Conservation (phyloP, 495 filamentous ascomycete genomes). For the Penicillium angulare region DNA sequence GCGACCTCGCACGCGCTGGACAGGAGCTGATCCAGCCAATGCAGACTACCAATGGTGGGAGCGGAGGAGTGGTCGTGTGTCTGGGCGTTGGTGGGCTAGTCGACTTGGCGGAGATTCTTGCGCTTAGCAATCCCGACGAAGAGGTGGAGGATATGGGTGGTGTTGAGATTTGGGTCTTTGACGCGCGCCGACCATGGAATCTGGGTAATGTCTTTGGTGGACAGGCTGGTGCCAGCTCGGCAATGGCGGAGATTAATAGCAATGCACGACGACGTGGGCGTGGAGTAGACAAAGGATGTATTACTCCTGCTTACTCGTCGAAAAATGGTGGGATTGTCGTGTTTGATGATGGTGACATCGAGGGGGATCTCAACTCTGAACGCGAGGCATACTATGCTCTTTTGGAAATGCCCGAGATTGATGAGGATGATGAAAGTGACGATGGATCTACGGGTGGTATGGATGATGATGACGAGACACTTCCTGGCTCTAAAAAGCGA, state of each 20-base stretch:
- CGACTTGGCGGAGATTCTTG: constrained; percentile 73
- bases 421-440: constrained; percentile 58
- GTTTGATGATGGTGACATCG: constrained; percentile 95
- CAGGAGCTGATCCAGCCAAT: constrained; percentile 75
- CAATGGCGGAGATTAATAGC: constrained; percentile 46
- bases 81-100: constrained; percentile 89
- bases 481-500: constrained; percentile 59
- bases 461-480: constrained; percentile 43
- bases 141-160: constrained; percentile 63
- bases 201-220: constrained; percentile 88
- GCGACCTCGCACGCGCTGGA: constrained; percentile 76
- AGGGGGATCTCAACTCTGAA: constrained; percentile 75
- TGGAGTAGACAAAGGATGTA: constrained; percentile 61
- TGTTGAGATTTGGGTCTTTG: constrained; percentile 92
- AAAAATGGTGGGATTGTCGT: constrained; percentile 84
- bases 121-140: constrained; percentile 53
- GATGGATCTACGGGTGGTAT: constrained; percentile 43
- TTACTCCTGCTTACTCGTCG: constrained; percentile 67
- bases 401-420: constrained; percentile 85
- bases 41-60: constrained; percentile 75
- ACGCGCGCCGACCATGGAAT: constrained; percentile 93
- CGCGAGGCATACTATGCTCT: constrained; percentile 78
- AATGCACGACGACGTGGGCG: constrained; percentile 50
- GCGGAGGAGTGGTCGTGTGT: constrained; percentile 84
- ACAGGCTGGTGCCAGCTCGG: constrained; percentile 45